A percentile compares a stretch with the other conserved stretches of the same genome.
Evolutionary conservation across 805 yeast genomes (phyloP).

Genomic region (Tetrapisispora arboricola): DNA sequence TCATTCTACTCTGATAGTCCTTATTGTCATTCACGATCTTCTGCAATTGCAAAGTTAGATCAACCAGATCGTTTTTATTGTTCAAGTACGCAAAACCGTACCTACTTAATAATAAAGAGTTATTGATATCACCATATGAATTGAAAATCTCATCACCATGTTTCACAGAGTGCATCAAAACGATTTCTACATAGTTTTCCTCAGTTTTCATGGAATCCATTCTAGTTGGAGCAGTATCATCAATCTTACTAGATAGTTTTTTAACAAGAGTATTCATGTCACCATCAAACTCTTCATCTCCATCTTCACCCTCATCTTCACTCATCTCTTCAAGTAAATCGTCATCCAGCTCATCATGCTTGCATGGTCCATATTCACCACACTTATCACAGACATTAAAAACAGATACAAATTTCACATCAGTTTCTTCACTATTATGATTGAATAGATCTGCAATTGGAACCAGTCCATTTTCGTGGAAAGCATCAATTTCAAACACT

Average conservation of each 20-base stretch:
- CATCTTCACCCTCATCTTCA: conserved; percentile 9
- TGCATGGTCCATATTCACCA: conserved; percentile 37
- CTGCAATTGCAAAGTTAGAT: conserved; percentile 34
- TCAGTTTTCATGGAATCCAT: conserved; percentile 8
- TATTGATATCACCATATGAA: conserved; percentile 69
- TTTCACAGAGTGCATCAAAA: conserved; percentile 35
- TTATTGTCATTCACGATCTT: conserved; percentile 11
- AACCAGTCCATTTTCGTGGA: conserved; percentile 64
- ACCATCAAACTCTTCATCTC: conserved; percentile 6
- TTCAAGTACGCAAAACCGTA: conserved; percentile 63
- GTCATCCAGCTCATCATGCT: conserved; percentile 26
- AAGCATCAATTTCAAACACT: conserved; percentile 72
- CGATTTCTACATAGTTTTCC: conserved; percentile 58
- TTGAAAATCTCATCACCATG: conserved; percentile 60
- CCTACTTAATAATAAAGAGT: conserved; percentile 54
- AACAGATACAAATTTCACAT: conserved; percentile 55
- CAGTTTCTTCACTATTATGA: conserved; percentile 48
- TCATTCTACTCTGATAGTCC: conserved; percentile 8
- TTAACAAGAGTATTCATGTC: conserved; percentile 20
- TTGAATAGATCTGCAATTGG: conserved; percentile 91
- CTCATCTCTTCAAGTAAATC: conserved; percentile 6
- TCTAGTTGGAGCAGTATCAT: conserved; percentile 7
- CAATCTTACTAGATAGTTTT: conserved; percentile 18
- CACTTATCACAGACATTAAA: conserved; percentile 44
- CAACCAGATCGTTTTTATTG: conserved; percentile 35